Evolutionary conservation across 306 rosid species (phyloP).

Genomic region (Castanea crenata): DNA sequence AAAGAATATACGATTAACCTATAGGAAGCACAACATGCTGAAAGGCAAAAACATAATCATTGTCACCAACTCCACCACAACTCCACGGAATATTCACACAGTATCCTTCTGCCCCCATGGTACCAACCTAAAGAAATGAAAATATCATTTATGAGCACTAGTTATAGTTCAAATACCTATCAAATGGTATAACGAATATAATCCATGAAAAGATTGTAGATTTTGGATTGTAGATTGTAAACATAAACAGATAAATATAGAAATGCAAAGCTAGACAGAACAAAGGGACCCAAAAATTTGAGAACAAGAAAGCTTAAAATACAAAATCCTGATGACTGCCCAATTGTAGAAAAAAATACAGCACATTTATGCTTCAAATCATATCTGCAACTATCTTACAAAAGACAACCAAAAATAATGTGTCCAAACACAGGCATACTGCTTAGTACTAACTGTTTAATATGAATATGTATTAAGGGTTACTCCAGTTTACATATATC

Average conservation of each 20-base stretch:
- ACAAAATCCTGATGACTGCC: not conserved
- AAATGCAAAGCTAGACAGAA: not conserved
- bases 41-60: conserved; percentile 88
- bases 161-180: conserved; percentile 19
- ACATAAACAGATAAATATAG: not conserved
- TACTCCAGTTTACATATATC: not conserved
- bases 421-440: not conserved
- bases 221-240: not conserved
- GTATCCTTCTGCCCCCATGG: conserved; percentile 92
- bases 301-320: not conserved
- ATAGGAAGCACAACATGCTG: conserved; percentile 88
- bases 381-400: not conserved
- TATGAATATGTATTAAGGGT: not conserved
- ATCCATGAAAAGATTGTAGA: conserved; percentile 1
- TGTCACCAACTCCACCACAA: conserved; percentile 85
- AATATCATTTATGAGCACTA: conserved; percentile 14
- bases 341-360: not conserved
- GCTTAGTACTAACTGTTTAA: not conserved
- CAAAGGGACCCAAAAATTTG: not conserved
- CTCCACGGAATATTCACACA: conserved; percentile 99
- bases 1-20: conserved; percentile 45
- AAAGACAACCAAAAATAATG: not conserved
- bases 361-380: not conserved
- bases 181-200: conserved; percentile 9
- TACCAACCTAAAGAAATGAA: conserved; percentile 69